Conservation (phyloP, 495 filamentous ascomycete genomes). For the Daldinia vernicosa region DNA sequence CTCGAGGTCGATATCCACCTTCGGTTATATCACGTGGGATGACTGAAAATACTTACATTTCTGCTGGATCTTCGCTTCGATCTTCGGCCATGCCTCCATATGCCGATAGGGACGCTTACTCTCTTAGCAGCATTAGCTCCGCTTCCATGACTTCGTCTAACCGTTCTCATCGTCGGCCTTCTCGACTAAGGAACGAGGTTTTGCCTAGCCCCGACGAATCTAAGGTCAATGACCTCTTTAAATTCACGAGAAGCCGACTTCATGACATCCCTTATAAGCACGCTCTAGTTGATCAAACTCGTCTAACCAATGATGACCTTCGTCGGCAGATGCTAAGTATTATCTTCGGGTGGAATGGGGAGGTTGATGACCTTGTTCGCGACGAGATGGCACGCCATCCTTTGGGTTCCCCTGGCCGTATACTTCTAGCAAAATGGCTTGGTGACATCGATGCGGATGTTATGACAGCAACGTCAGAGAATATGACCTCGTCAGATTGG, state of each 20-base stretch:
- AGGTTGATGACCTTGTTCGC: constrained; percentile 81
- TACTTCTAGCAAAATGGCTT: constrained; percentile 90
- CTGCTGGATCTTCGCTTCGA: constrained; percentile 65
- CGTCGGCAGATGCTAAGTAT: constrained; percentile 91
- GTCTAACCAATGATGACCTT: constrained; percentile 82
- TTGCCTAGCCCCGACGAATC: constrained; percentile 68
- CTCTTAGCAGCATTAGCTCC: constrained; percentile 62
- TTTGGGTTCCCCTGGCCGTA: constrained; percentile 74
- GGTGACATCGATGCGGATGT: constrained; percentile 84
- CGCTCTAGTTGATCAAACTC: constrained; percentile 67
- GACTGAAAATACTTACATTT: constrained; percentile 70
- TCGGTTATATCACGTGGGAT: constrained; percentile 60
- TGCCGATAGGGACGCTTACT: constrained; percentile 65
- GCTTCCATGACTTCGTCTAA: constrained; percentile 72
- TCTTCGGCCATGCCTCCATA: constrained; percentile 51
- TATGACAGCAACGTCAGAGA: constrained; percentile 80
- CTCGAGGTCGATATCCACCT: constrained; percentile 50
- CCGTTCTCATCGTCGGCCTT: constrained; percentile 68
- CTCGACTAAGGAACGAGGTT: constrained; percentile 84
- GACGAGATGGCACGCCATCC: constrained; percentile 86
- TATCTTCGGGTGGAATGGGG: constrained; percentile 94
- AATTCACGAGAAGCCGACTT: constrained; percentile 73
- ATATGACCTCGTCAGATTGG: constrained; percentile 91
- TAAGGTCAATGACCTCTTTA: constrained; percentile 72
- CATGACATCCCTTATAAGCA: constrained; percentile 82